A percentile compares a stretch with the other conserved stretches of the same genome.
These are phyloP conservation scores for Taphrina pruni DNA, from an alignment of 1,139 yeast genomes.

Conservation along the genomic window DNA sequence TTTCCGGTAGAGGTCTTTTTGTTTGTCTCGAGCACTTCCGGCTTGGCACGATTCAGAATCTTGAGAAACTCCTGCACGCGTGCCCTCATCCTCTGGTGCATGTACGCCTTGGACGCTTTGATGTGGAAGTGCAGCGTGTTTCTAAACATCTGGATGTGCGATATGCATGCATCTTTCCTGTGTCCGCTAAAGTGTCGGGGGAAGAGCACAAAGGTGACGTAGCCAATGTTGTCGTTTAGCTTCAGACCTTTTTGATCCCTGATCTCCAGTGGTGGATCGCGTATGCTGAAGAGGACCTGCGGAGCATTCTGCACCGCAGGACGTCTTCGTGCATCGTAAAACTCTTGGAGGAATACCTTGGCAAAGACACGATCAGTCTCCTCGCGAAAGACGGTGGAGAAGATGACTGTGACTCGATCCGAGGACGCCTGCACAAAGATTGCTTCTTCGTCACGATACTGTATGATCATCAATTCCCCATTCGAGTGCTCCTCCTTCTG, in stretches of 20 bases:
- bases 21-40: conserved; percentile 84
- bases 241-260: conserved; percentile 51
- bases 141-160: conserved; percentile 89
- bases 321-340: conserved; percentile 95
- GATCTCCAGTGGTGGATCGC: conserved; percentile 92
- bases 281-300: conserved; percentile 88
- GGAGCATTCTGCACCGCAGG: conserved; percentile 94
- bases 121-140: conserved; percentile 98
- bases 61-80: conserved; percentile 92
- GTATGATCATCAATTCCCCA: conserved; percentile 72
- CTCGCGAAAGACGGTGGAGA: conserved; percentile 91
- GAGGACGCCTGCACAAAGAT: conserved; percentile 89
- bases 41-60: conserved; percentile 94
- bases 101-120: conserved; percentile 95
- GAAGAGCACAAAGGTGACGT: conserved; percentile 58
- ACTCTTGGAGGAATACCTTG: conserved; percentile 92
- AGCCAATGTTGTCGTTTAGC: conserved; percentile 53
- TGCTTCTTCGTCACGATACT: conserved; percentile 91
- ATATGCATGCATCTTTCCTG: conserved; percentile 69
- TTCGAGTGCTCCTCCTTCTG: conserved; percentile 55
- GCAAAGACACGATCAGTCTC: conserved; percentile 97
- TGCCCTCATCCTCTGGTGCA: conserved; percentile 97
- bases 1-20: conserved; percentile 54
- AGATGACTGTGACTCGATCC: conserved; percentile 95
- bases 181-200: conserved; percentile 65